Evolutionary conservation across 768 basidiomycete species (phyloP).

Genomic region (Termitomyces sp.): DNA sequence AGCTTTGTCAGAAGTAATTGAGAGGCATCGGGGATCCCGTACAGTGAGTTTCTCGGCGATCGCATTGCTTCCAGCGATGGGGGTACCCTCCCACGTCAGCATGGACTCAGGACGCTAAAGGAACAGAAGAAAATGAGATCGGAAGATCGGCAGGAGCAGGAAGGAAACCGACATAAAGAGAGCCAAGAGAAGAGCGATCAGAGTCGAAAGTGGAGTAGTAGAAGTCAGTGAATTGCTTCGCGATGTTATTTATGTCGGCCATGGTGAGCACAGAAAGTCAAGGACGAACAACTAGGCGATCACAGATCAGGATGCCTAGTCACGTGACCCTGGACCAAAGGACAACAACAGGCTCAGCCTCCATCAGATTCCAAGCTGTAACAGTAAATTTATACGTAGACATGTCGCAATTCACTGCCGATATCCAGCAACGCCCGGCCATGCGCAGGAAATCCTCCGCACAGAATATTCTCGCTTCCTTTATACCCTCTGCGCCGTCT

Average conservation of each 20-base stretch:
- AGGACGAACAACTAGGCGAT: conserved; percentile 9
- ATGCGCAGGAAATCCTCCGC: conserved; percentile 86
- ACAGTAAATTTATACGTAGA: background rate
- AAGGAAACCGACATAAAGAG: conserved; percentile 70
- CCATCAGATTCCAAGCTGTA: conserved; percentile 3
- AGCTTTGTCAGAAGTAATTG: background rate
- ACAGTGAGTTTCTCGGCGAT: conserved; percentile 79
- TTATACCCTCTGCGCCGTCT: conserved; percentile 42
- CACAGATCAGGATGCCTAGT: conserved; percentile 7
- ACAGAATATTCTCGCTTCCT: conserved; percentile 75
- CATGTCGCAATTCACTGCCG: conserved; percentile 35
- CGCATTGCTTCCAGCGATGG: conserved; percentile 41
- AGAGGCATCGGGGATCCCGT: conserved; percentile 3
- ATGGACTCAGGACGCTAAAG: conserved; percentile 72
- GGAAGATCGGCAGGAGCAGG: conserved; percentile 10
- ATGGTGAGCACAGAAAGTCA: conserved; percentile 29
- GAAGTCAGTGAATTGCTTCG: conserved; percentile 72
- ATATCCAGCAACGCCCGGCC: conserved; percentile 38
- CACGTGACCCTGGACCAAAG: conserved; percentile 14
- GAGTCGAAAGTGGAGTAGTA: conserved; percentile 81
- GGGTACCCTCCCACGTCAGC: conserved; percentile 74
- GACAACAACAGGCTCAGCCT: background rate
- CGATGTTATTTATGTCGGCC: conserved; percentile 71
- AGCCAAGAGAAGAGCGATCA: conserved; percentile 45
- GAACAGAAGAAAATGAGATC: conserved; percentile 16